Percentiles rank a stretch among this genome's conserved stretches.
Evolutionary conservation across 805 yeast species (phyloP).

Genomic region (Kurtzmaniella cleridarum): DNA sequence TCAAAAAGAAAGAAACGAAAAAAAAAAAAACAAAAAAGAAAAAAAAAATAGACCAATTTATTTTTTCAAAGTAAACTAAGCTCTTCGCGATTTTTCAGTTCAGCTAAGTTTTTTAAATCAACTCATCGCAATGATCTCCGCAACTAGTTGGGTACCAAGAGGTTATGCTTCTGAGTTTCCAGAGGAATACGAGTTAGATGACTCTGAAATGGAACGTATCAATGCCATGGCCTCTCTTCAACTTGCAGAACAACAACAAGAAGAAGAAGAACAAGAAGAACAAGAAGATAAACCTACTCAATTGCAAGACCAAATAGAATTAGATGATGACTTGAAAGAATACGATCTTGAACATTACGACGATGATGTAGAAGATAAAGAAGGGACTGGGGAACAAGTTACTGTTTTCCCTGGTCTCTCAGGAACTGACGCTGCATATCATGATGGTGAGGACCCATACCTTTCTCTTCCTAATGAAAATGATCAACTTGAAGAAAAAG

Average conservation of each 20-base stretch:
- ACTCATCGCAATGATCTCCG: constrained; percentile 64
- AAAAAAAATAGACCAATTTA: not conserved
- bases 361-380: constrained; percentile 51
- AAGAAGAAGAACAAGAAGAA: constrained; percentile 38
- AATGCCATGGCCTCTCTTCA: constrained; percentile 79
- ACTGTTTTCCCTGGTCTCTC: constrained; percentile 70
- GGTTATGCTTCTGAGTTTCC: constrained; percentile 95
- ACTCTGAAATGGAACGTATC: constrained; percentile 89
- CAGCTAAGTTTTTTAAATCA: not conserved
- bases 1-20: not conserved
- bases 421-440: constrained; percentile 52
- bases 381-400: constrained; percentile 53
- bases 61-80: not conserved
- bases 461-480: constrained; percentile 56
- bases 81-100: not conserved
- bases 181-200: constrained; percentile 79
- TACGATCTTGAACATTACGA: constrained; percentile 85
- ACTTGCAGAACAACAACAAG: constrained; percentile 69
- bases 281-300: constrained; percentile 12
- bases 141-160: constrained; percentile 93
- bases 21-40: not conserved
- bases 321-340: constrained; percentile 83
- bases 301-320: constrained; percentile 50
- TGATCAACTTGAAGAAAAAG: constrained; percentile 70
- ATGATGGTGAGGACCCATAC: constrained; percentile 54